Evolutionary conservation across 768 basidiomycete genomes (phyloP), one percentile per base, ranked within the genome.

Genomic region (Rhodotorula sphaerocarpa): DNA sequence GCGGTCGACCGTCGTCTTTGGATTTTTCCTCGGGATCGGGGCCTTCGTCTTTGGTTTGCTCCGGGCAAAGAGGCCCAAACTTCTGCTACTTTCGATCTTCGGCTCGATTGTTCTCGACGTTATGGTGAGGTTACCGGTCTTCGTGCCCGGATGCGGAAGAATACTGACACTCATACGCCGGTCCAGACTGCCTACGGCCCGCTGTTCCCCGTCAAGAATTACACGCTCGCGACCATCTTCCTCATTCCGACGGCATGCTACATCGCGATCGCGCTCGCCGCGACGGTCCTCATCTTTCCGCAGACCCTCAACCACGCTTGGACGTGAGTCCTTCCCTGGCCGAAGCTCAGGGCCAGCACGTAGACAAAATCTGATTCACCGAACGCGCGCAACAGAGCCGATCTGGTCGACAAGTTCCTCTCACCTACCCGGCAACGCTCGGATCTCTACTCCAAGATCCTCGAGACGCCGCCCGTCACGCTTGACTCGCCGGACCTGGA

Each of bases 241-340:
- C 11, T 6, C 11, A 78, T 79, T 20, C 80, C 82, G 0, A 75
- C 80, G 4, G 73, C 76, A 5, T 77, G 73, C 57, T 83, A 79
- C 74, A 72, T 79, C 47, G 82, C 75, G n/a, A 80, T 82, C 53
- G 81, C 76, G 0, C 33, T 80, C n/a, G 74, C 78, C 7, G 70
- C 76, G 5, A 78, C 79, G 15, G 55, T 80, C 12, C 70, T 82
- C 56, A 73, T 82, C 54, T 84, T 83, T 72, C 83, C 83, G 11
- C 78, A 80, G 66, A 78, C 80, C 0, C 73, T 82, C 55, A 78
- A 79, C 59, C 79, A 81, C 57, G 69, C 75, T 6, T 74, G 74
- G 42, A 72, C 80, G 48, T 70, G 65, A 25, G 72, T 50, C 1
- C n/a, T n/a, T n/a, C n/a, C n/a, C n/a, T n/a, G n/a, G n/a, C n/a